These are phyloP conservation scores for Trametes meyenii DNA, from an alignment of 768 basidiomycete genomes.

Conservation along the genomic window DNA sequence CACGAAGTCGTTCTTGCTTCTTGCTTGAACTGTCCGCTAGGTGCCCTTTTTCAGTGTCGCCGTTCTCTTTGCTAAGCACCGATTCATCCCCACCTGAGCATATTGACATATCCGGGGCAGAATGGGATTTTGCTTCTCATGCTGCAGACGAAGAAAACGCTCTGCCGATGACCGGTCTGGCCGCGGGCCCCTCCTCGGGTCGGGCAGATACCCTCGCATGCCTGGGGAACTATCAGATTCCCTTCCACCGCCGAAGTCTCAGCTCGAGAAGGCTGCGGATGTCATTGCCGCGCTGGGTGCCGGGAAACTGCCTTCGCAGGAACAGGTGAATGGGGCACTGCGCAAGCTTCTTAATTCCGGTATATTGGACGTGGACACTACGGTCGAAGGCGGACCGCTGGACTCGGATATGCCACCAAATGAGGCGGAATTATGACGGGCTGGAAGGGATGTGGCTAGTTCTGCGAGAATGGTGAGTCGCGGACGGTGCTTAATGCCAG, in stretches of 20 bases:
- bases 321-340: slow-evolving; percentile 24
- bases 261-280: slow-evolving; percentile 27
- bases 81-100: no score
- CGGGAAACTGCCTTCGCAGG: slow-evolving; percentile 33
- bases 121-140: slow-evolving; percentile 30
- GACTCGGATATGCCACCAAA: background rate
- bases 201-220: background rate
- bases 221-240: background rate
- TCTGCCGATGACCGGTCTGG: slow-evolving; percentile 7
- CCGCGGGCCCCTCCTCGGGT: slow-evolving; percentile 25
- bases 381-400: background rate
- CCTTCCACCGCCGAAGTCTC: slow-evolving; percentile 15
- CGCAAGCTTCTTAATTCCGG: slow-evolving; percentile 23
- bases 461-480: slow-evolving; percentile 29
- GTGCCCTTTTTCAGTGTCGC: no score
- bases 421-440: background rate
- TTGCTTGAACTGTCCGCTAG: no score
- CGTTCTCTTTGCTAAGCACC: no score
- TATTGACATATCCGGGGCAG: background rate
- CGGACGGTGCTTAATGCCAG: no score
- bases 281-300: slow-evolving; percentile 27
- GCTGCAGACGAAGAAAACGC: slow-evolving; percentile 17
- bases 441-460: slow-evolving; percentile 6
- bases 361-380: slow-evolving; percentile 12
- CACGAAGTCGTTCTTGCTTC: no score